phyloP scores from a whole-genome alignment of 2,329 filamentous ascomycete genomes.

The Trichoderma lentiforme region DNA sequence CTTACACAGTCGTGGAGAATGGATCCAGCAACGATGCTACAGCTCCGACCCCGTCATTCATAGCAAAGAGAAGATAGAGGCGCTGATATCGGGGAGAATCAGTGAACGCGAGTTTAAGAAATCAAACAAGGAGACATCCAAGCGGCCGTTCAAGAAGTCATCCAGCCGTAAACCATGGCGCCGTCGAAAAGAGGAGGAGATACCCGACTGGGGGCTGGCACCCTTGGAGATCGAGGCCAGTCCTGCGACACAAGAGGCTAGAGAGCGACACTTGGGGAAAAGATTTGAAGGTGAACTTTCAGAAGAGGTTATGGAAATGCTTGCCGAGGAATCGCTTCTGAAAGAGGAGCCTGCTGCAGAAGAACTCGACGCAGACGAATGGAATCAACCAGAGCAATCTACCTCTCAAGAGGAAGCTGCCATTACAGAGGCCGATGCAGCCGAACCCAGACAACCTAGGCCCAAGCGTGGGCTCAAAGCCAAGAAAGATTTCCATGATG shows the following conservation, averaged over 20 bases:
- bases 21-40: constrained; percentile 22
- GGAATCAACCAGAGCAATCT: background rate
- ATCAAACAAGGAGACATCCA: background rate
- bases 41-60: constrained; percentile 25
- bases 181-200: constrained; percentile 11
- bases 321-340: background rate
- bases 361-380: background rate
- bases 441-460: background rate
- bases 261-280: background rate
- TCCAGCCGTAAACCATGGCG: background rate
- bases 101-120: background rate
- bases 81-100: constrained; percentile 23
- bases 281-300: background rate
- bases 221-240: background rate
- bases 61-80: constrained; percentile 27
- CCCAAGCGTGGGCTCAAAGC: background rate
- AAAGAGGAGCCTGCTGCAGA: background rate
- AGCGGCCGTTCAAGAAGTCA: background rate
- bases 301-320: background rate
- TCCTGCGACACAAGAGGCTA: background rate
- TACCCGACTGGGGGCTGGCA: constrained; percentile 19
- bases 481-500: constrained; percentile 23
- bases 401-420: background rate
- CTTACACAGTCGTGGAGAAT: background rate
- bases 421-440: background rate